A percentile compares a stretch with the other conserved stretches of the same genome.
Conservation (phyloP, 805 yeast species). For the Osmozyma mogii region DNA sequence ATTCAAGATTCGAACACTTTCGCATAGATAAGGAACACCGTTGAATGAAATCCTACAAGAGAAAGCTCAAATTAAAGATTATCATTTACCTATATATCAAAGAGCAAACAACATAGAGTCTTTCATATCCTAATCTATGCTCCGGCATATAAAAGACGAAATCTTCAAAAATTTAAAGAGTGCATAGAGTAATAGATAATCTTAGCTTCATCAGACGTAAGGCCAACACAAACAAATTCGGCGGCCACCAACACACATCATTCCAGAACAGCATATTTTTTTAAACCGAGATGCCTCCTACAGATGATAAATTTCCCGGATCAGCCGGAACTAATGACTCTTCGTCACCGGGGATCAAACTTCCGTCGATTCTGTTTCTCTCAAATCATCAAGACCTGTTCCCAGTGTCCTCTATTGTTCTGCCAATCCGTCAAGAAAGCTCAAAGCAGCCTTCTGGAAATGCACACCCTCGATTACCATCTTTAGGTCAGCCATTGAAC, state of each 20-base stretch:
- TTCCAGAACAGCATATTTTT: background rate
- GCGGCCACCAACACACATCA: background rate
- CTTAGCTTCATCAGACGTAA: background rate
- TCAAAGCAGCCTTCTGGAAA: background rate
- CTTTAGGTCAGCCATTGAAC: conserved; percentile 3
- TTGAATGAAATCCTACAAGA: background rate
- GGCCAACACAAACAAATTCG: background rate
- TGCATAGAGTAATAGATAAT: no score
- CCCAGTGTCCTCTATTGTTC: conserved; percentile 3
- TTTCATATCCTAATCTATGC: no score
- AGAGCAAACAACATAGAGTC: no score
- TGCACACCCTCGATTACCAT: background rate
- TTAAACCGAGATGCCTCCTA: no score
- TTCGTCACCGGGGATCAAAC: conserved; percentile 14
- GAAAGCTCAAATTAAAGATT: background rate
- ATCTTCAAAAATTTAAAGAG: no score
- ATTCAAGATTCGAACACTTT: background rate
- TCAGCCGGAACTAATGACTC: conserved; percentile 2
- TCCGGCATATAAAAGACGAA: no score
- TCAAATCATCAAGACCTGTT: conserved; percentile 9
- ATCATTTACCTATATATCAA: no score
- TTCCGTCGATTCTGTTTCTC: conserved; percentile 24
- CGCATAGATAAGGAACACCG: background rate
- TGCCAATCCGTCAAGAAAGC: conserved; percentile 1
- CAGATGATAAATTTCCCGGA: conserved; percentile 2